phyloP scores from a whole-genome alignment of 2,329 filamentous ascomycete genomes.

The Laburnicola sp. region DNA sequence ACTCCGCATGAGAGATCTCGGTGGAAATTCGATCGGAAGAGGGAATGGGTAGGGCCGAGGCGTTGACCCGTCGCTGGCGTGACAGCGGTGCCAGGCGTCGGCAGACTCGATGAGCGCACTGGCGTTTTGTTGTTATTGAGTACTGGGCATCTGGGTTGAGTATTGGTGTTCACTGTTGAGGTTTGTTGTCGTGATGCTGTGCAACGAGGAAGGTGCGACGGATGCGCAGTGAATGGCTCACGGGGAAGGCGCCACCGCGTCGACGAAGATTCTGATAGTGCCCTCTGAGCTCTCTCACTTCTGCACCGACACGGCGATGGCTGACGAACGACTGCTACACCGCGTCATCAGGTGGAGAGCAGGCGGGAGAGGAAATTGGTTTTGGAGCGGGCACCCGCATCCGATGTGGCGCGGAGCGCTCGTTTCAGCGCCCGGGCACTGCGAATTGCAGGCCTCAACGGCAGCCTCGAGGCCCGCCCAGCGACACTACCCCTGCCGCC shows the following conservation, averaged over 20 bases:
- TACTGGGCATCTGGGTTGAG: too few relatives aligned
- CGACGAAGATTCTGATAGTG: too few relatives aligned
- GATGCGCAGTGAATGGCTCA: background rate
- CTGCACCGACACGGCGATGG: background rate
- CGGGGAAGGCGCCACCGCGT: background rate
- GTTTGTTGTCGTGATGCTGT: too few relatives aligned
- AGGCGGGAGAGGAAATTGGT: constrained; percentile 6
- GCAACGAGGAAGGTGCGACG: background rate
- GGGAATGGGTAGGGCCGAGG: background rate
- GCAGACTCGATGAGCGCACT: too few relatives aligned
- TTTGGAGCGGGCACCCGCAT: constrained; percentile 10
- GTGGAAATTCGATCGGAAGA: background rate
- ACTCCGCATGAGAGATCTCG: background rate
- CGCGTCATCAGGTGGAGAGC: background rate
- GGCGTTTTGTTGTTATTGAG: too few relatives aligned
- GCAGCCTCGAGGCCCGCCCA: constrained; percentile 2
- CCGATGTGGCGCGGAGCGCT: constrained; percentile 6
- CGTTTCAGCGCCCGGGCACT: constrained; percentile 12
- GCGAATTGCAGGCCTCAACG: constrained; percentile 1
- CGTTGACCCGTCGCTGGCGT: too few relatives aligned
- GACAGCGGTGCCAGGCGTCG: too few relatives aligned
- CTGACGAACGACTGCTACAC: too few relatives aligned
- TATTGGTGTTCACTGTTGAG: too few relatives aligned
- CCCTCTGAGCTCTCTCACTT: too few relatives aligned
- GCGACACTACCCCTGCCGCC: too few relatives aligned